Evolutionary conservation across 2,329 filamentous ascomycete genomes (phyloP).

Genomic region (Talaromyces sp.): DNA sequence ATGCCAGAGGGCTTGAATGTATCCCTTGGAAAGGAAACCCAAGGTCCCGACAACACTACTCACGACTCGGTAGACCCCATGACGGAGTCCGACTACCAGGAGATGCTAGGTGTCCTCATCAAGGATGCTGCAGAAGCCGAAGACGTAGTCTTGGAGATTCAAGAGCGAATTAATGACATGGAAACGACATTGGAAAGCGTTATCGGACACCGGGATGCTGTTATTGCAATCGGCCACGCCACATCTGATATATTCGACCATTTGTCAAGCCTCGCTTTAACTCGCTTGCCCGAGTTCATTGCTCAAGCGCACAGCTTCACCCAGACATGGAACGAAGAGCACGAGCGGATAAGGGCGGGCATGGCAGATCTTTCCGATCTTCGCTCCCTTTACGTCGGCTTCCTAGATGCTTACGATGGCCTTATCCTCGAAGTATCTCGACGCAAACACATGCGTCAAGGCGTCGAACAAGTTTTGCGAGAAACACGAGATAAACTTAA

Average conservation of each 20-base stretch:
- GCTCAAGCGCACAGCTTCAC: constrained; percentile 44
- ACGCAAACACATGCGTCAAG: constrained; percentile 65
- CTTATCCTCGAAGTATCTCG: constrained; percentile 79
- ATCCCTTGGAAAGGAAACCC: constrained; percentile 25
- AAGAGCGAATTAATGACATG: constrained; percentile 71
- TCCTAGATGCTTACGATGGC: constrained; percentile 76
- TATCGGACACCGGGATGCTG: constrained; percentile 55
- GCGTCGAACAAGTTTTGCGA: constrained; percentile 67
- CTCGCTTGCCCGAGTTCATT: constrained; percentile 54
- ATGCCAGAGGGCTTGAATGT: constrained; percentile 48
- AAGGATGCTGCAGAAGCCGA: constrained; percentile 55
- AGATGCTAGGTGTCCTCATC: constrained; percentile 74
- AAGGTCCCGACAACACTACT: constrained; percentile 26
- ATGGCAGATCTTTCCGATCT: constrained; percentile 73
- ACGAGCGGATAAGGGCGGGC: constrained; percentile 61
- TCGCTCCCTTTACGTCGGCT: constrained; percentile 79
- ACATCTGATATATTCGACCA: constrained; percentile 60
- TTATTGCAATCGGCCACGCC: constrained; percentile 52
- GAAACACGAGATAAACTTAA: constrained; percentile 75
- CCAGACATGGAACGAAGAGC: constrained; percentile 67
- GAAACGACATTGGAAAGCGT: constrained; percentile 64
- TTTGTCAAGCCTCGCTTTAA: constrained; percentile 60
- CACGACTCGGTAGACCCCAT: constrained; percentile 61
- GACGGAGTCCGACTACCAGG: constrained; percentile 67
- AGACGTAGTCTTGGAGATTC: constrained; percentile 62